phyloP scores from a whole-genome alignment of 2,329 filamentous ascomycete species.

The Aspergillus intermedius region DNA sequence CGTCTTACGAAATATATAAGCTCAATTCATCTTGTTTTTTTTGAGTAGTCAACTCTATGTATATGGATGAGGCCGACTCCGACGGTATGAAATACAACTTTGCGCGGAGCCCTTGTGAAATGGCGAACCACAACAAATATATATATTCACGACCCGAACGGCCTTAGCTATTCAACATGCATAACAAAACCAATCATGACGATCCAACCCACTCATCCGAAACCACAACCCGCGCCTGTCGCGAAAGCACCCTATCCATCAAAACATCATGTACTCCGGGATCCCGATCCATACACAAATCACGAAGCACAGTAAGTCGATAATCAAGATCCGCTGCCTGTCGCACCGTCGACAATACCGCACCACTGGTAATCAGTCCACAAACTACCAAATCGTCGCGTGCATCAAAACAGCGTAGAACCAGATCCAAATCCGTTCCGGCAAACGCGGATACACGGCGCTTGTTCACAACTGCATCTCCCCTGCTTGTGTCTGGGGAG shows the following conservation, averaged over 20 bases:
- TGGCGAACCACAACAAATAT: neutral
- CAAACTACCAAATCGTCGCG: constrained; percentile 25
- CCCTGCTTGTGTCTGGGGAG: constrained; percentile 7
- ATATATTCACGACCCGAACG: neutral
- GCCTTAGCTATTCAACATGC: neutral
- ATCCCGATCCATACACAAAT: constrained; percentile 31
- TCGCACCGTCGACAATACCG: constrained; percentile 32
- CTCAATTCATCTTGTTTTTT: too few species aligned
- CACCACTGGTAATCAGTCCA: constrained; percentile 31
- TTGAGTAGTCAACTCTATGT: too few species aligned
- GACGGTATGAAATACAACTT: too few species aligned
- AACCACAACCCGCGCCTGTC: constrained; percentile 22
- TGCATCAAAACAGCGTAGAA: constrained; percentile 23
- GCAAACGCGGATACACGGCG: constrained; percentile 31
- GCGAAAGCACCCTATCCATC: constrained; percentile 28
- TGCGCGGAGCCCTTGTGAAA: neutral
- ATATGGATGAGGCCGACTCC: too few species aligned
- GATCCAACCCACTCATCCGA: constrained; percentile 25
- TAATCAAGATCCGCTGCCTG: constrained; percentile 34
- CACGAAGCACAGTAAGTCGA: constrained; percentile 25
- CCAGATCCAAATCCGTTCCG: constrained; percentile 29
- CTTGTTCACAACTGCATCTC: constrained; percentile 29
- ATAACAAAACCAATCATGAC: neutral
- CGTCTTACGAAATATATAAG: too few species aligned
- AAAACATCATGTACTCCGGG: constrained; percentile 28